Conservation (phyloP, 345 rosid genomes). For the Mercurialis annua region DNA sequence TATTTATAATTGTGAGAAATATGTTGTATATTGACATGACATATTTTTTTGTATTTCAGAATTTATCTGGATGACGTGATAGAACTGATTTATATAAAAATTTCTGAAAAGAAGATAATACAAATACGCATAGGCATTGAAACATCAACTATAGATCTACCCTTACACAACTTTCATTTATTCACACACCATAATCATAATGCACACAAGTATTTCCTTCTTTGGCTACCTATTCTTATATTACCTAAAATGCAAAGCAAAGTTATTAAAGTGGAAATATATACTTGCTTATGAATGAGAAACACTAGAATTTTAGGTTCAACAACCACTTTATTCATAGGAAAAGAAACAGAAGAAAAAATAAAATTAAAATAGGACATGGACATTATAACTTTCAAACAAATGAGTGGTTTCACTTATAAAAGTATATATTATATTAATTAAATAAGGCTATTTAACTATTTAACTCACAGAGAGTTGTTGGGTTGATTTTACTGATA, state of each 20-base stretch:
- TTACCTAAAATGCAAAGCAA: not conserved
- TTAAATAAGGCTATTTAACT: not conserved
- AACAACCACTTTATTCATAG: slow-evolving; percentile 5
- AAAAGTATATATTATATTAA: not conserved
- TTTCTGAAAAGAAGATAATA: no score
- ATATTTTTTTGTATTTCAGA: no score
- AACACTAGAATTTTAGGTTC: slow-evolving; percentile 8
- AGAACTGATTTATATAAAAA: no score
- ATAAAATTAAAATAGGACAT: not conserved
- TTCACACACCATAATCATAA: not conserved
- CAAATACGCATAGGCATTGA: not conserved
- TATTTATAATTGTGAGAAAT: no score
- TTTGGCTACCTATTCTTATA: slow-evolving; percentile 2
- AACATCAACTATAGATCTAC: not conserved
- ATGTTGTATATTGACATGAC: no score
- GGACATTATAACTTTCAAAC: not conserved
- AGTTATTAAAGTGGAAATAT: slow-evolving; percentile 5
- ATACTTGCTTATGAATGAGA: slow-evolving; percentile 4
- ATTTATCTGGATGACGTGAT: no score
- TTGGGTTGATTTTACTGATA: not conserved
- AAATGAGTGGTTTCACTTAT: not conserved
- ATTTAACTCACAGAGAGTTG: not conserved
- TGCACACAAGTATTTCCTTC: slow-evolving; percentile 3
- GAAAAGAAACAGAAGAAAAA: not conserved
- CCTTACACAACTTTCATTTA: slow-evolving; percentile 6